Conservation (phyloP, 2,329 filamentous ascomycete genomes). For the Aphanoascus verrucosus region DNA sequence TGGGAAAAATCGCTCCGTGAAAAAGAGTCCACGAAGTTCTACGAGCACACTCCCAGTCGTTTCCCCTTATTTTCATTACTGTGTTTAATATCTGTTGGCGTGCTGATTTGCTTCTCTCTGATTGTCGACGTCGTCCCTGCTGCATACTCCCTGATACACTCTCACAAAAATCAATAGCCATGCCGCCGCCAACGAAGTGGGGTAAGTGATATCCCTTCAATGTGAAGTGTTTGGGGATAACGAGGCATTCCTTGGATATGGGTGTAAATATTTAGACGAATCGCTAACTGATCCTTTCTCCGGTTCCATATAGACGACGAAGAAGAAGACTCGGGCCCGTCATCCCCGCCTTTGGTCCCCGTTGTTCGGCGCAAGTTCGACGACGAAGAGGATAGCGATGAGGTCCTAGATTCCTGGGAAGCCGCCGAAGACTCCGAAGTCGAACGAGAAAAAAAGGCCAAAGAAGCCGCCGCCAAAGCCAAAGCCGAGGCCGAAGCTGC, state of each 20-base stretch:
- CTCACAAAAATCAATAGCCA: conserved; percentile 18
- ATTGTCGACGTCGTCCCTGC: background rate
- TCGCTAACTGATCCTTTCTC: conserved; percentile 7
- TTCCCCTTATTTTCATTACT: background rate
- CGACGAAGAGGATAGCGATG: conserved; percentile 76
- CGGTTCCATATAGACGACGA: conserved; percentile 30
- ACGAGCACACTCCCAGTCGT: background rate
- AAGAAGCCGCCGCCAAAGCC: conserved; percentile 72
- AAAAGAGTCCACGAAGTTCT: background rate
- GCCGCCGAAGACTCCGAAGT: conserved; percentile 93
- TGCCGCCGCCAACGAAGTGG: conserved; percentile 38
- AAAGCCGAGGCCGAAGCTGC: conserved; percentile 82
- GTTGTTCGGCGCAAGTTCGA: conserved; percentile 63
- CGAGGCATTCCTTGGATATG: background rate
- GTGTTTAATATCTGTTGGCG: background rate
- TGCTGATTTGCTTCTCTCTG: background rate
- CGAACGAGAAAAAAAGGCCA: conserved; percentile 88
- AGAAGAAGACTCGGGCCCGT: conserved; percentile 45
- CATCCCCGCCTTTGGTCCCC: conserved; percentile 37
- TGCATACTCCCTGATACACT: background rate
- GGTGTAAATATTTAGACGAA: background rate
- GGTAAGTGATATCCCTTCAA: conserved; percentile 29
- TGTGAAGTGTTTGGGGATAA: background rate
- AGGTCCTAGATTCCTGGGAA: conserved; percentile 94
- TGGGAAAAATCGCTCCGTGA: background rate